phyloP scores from a whole-genome alignment of 805 yeast genomes.

The Starmerella stigmatis region DNA sequence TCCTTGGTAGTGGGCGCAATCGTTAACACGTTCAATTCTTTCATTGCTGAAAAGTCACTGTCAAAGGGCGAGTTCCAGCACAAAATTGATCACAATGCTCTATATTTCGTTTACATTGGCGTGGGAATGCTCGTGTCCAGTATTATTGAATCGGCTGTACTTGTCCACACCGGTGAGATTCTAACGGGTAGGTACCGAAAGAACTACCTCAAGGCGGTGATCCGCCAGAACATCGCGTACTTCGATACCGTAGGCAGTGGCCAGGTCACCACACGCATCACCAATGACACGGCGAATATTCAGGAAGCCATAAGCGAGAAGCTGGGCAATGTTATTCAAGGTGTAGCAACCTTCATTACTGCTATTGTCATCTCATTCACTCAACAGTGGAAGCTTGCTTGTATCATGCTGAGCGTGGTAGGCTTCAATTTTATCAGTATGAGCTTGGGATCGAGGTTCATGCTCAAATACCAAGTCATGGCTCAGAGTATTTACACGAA shows the following conservation, averaged over 20 bases:
- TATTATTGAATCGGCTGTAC: constrained; percentile 30
- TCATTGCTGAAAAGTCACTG: constrained; percentile 23
- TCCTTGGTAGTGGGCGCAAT: constrained; percentile 34
- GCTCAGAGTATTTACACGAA: constrained; percentile 25
- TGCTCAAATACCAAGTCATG: constrained; percentile 26
- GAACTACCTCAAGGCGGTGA: constrained; percentile 30
- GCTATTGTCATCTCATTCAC: constrained; percentile 33
- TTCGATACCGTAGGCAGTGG: constrained; percentile 38
- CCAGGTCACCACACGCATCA: constrained; percentile 36
- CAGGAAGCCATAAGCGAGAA: constrained; percentile 38
- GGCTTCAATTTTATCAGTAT: constrained; percentile 28
- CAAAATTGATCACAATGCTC: constrained; percentile 31
- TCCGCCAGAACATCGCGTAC: constrained; percentile 36
- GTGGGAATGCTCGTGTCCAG: constrained; percentile 30
- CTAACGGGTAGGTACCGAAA: constrained; percentile 34
- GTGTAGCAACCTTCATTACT: constrained; percentile 33
- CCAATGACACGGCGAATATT: constrained; percentile 34
- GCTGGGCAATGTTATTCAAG: constrained; percentile 33
- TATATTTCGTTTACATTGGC: constrained; percentile 35
- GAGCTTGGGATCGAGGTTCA: constrained; percentile 27
- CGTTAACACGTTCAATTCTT: constrained; percentile 32
- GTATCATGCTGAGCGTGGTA: constrained; percentile 31
- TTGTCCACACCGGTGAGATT: constrained; percentile 35
- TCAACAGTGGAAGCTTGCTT: constrained; percentile 32
- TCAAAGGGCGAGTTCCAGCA: constrained; percentile 29